Evolutionary conservation across 2,329 filamentous ascomycete genomes (phyloP).

Genomic region (Fusarium succisae): DNA sequence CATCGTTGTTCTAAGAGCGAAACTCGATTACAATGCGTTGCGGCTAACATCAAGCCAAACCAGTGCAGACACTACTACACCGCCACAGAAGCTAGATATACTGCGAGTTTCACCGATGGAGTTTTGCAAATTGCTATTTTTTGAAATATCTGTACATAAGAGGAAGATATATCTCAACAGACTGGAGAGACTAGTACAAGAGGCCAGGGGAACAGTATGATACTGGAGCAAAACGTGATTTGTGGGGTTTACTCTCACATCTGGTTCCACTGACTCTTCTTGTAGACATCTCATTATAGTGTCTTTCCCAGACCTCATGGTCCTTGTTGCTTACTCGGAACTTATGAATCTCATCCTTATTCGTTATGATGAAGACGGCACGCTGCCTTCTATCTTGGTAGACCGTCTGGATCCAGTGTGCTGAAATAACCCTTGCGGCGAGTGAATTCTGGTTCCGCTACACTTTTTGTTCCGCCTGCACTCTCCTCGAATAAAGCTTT

Average conservation of each 20-base stretch:
- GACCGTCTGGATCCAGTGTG: background rate
- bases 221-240: background rate
- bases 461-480: background rate
- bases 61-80: background rate
- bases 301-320: too few relatives aligned
- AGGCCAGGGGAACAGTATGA: background rate
- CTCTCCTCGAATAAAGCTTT: rapidly evolving
- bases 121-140: constrained; percentile 30
- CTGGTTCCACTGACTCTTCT: rapidly evolving
- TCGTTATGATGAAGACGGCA: background rate
- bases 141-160: constrained; percentile 36
- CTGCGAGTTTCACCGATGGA: background rate
- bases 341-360: rapidly evolving
- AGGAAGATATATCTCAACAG: constrained; percentile 27
- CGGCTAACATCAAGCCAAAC: background rate
- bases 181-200: background rate
- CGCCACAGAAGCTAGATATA: background rate
- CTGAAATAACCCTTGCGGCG: background rate
- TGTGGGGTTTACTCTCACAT: background rate
- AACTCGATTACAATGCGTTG: background rate
- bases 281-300: background rate
- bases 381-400: background rate
- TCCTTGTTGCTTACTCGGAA: background rate
- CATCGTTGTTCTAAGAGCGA: background rate
- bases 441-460: background rate